Evolutionary conservation across 345 rosid genomes (phyloP).

Genomic region (Erucastrum elatum): DNA sequence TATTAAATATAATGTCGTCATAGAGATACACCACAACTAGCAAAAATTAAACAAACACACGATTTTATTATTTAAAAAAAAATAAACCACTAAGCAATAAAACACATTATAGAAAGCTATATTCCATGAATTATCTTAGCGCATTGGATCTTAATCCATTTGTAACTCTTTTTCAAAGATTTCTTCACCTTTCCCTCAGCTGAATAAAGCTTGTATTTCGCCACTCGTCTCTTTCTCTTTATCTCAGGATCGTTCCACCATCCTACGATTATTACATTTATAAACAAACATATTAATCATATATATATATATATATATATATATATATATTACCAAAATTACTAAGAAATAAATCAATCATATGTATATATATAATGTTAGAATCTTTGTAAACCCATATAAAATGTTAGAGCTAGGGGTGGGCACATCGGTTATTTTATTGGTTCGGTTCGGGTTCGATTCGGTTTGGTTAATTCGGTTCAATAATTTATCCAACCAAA

Average conservation of each 20-base stretch:
- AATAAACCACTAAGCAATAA: conserved; percentile 11
- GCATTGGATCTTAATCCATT: conserved; percentile 57
- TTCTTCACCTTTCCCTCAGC: conserved; percentile 52
- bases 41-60: not conserved
- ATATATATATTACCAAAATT: not conserved
- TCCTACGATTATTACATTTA: not conserved
- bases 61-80: not conserved
- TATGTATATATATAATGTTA: not conserved
- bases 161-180: conserved; percentile 49
- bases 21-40: conserved; percentile 3
- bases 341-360: too few species aligned
- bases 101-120: conserved; percentile 18
- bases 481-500: too few species aligned
- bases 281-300: not conserved
- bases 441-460: too few species aligned
- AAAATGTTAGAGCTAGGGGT: not conserved
- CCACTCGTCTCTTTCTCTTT: conserved; percentile 53
- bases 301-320: not conserved
- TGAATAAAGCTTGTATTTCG: conserved; percentile 51
- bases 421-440: too few species aligned
- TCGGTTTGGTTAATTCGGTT: too few species aligned
- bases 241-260: conserved; percentile 55
- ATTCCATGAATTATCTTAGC: conserved; percentile 36
- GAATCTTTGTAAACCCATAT: not conserved
- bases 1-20: not conserved